Base-by-base conservation (phyloP, 768 basidiomycete species). In the Rubroboletus satanas region DNA sequence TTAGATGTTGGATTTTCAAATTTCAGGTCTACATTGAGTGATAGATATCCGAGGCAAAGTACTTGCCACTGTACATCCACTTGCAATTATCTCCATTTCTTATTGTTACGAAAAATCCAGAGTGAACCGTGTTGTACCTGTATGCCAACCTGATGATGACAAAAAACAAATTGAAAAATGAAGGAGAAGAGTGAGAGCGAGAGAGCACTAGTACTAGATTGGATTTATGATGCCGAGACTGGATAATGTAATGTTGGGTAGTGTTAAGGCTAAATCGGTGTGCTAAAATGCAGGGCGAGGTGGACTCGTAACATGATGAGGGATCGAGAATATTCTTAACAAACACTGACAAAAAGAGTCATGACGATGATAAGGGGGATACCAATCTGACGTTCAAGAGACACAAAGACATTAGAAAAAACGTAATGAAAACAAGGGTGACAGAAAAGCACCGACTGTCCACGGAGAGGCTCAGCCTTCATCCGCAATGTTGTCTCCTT, bases 401-500 rank as follows among this genome's bases (percentile, higher is more conserved):
- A 29, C 18, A 43, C 36, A 26, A 39, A 49, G 44, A 43, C 14
- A n/a, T 15, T 45, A 39, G 32, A 45, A 52, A 41, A 38, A 45
- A 11, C 0, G 31, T 38, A 21, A 45, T 1, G 18, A 43, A 44
- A 12, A n/a, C 49, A 45, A 21, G 41, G 36, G 26, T 15, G 29
- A 33, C 28, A 35, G 49, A 55, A 38, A 41, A n/a, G 36, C 29
- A 63, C 56, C 44, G 41, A 64, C 58, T 49, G 45, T 58, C 54
- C 44, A 46, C 26, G 56, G 62, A 62, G 51, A 58, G 68, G 70
- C 64, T 68, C 64, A 70, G 62, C 69, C 68, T 62, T 70, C 70
- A 52, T 64, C 70, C 60, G 51, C 29, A 42, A 38, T 45, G 18
- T 36, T 54, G 42, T 59, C 56, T 38, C 59, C 57, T 42, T 48